Conservation (phyloP, 169 alveolate genomes). For the Cryptosporidium parvum region DNA sequence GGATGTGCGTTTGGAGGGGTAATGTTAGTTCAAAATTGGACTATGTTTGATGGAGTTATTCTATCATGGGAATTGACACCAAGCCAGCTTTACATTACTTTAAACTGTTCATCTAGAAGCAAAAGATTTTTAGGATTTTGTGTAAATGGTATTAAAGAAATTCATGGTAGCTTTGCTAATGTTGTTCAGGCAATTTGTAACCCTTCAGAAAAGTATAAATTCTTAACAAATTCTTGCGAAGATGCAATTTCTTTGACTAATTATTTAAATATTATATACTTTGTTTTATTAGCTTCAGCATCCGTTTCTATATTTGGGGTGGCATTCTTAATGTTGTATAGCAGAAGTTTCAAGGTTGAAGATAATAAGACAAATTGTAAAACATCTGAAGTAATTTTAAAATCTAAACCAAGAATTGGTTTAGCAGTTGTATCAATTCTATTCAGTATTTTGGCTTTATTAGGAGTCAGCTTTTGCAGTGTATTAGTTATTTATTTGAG, state of each 20-base stretch:
- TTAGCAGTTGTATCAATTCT: slow-evolving; percentile 16
- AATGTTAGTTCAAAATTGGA: slow-evolving; percentile 54
- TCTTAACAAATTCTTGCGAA: slow-evolving; percentile 36
- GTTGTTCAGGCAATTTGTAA: slow-evolving; percentile 26
- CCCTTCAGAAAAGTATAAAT: slow-evolving; percentile 44
- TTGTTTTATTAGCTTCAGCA: slow-evolving; percentile 22
- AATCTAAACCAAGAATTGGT: slow-evolving; percentile 36
- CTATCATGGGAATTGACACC: slow-evolving; percentile 67
- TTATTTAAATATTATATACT: slow-evolving; percentile 32
- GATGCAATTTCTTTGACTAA: background rate
- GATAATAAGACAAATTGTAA: background rate
- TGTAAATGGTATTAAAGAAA: slow-evolving; percentile 18
- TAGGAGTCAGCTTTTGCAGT: slow-evolving; percentile 41
- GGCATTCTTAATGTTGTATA: slow-evolving; percentile 31
- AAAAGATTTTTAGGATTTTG: slow-evolving; percentile 33
- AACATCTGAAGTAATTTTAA: slow-evolving; percentile 12
- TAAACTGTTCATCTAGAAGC: slow-evolving; percentile 68
- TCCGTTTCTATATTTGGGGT: slow-evolving; percentile 24
- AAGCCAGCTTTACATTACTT: slow-evolving; percentile 23
- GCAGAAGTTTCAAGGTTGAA: slow-evolving; percentile 42
- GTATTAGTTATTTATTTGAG: slow-evolving; percentile 36
- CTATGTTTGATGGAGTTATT: slow-evolving; percentile 35
- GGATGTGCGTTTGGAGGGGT: slow-evolving; percentile 75
- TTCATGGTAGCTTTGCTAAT: slow-evolving; percentile 24
- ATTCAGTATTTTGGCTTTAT: slow-evolving; percentile 30